Percentiles rank a stretch among this genome's conserved stretches.
phyloP scores from a whole-genome alignment of 805 yeast genomes.

The Metschnikowia cubensis region DNA sequence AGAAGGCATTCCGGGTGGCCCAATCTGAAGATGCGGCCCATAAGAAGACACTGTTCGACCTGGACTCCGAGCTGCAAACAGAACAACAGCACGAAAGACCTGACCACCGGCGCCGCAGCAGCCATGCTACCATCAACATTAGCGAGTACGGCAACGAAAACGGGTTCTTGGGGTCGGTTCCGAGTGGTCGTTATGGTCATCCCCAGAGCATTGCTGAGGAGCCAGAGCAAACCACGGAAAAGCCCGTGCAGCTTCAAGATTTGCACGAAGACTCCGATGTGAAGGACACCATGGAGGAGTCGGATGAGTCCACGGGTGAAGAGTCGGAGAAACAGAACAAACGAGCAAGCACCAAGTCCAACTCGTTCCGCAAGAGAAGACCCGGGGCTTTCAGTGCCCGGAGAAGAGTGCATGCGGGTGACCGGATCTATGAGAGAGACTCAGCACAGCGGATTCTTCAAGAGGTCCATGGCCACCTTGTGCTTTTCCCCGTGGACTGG shows the following conservation, averaged over 20 bases:
- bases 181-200: constrained; percentile 20
- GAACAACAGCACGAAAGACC: neutral
- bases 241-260: neutral
- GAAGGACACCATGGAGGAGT: neutral
- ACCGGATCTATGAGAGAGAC: constrained; percentile 61
- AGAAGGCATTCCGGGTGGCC: constrained; percentile 49
- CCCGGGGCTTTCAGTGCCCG: constrained; percentile 36
- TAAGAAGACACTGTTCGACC: constrained; percentile 21
- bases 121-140: constrained; percentile 26
- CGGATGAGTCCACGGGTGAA: neutral
- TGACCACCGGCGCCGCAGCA: constrained; percentile 12
- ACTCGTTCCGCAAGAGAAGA: constrained; percentile 23
- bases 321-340: neutral
- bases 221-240: neutral
- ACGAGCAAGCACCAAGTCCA: neutral
- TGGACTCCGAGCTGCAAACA: constrained; percentile 12
- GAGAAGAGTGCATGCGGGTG: constrained; percentile 34
- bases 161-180: constrained; percentile 30
- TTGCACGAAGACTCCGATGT: neutral
- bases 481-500: constrained; percentile 93
- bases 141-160: constrained; percentile 26
- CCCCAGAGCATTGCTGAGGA: constrained; percentile 10
- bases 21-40: constrained; percentile 34
- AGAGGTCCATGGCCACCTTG: constrained; percentile 81
- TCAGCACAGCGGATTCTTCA: constrained; percentile 71